Evolutionary conservation across 2,329 filamentous ascomycete genomes (phyloP).

Genomic region (Colletotrichum musae): DNA sequence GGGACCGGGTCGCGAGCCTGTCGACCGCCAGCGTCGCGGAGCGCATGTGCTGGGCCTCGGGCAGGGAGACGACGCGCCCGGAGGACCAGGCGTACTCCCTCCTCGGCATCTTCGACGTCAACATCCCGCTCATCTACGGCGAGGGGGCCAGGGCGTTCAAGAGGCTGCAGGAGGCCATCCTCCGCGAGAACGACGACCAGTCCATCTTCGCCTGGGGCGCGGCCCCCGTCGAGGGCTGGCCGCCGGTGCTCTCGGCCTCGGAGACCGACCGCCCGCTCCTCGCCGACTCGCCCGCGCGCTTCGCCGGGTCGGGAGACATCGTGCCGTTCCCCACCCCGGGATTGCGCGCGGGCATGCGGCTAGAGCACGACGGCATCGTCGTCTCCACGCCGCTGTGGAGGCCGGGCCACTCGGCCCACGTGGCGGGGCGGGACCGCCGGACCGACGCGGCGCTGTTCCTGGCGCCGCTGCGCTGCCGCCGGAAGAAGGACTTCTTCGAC

Average conservation of each 20-base stretch:
- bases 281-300: too few species aligned
- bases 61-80: constrained; percentile 37
- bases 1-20: not conserved
- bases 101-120: constrained; percentile 47
- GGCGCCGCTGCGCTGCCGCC: too few species aligned
- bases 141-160: constrained; percentile 45
- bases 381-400: not conserved
- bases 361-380: not conserved
- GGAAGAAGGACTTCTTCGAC: too few species aligned
- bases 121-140: constrained; percentile 47
- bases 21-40: not conserved
- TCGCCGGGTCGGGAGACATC: not conserved
- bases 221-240: too few species aligned
- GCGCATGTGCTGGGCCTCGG: not conserved
- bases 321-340: not conserved
- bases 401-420: not conserved
- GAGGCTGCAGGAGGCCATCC: constrained; percentile 36
- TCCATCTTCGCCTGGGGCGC: not conserved
- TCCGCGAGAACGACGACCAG: not conserved
- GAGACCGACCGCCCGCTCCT: too few species aligned
- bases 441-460: too few species aligned
- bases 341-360: constrained; percentile 12
- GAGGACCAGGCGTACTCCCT: constrained; percentile 48
- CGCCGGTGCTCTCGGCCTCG: too few species aligned
- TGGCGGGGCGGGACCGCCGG: not conserved